Evolutionary conservation across 2,329 filamentous ascomycete species (phyloP), one percentile per base, ranked within the genome.

Genomic region (Cercospora canescens): DNA sequence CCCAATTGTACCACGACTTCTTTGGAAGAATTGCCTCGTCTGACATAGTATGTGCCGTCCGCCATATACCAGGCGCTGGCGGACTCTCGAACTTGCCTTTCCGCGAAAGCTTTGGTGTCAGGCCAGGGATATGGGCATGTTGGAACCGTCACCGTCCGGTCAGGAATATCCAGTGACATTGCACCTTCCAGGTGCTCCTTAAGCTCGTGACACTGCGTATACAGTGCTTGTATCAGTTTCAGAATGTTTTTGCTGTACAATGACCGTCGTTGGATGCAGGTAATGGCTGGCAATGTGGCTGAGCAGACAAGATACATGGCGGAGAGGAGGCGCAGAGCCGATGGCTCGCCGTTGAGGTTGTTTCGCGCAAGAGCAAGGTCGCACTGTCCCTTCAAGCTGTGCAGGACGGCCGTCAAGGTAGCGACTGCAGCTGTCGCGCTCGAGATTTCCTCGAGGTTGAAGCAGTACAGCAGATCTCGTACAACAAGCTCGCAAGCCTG

Each of bases 1-100:
- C 71, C 74, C 16, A 80, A 62, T 28, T 80, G 78, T 18, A 84
- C 73, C 1, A 71, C 41, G 1, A 87, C 76, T 66, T 84, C 81
- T 66, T 80, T 81, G 16, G 78, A 79, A 11, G 76, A 77, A 45
- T 79, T 79, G 1, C 81, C 81, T 16, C 81, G 76, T 24, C 79
- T 79, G 34, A 87, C 80, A 71, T 80, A 85, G 67, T 86, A 82
- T 59, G 74, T 78, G 1, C 76, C 79, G 32, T 79, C 76, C 59
- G 79, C 77, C 7, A 73, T 69, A 24, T 80, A 79, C 85, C 85
- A 87, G 35, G 81, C 82, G 26, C 72, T 74, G 18, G 87, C 70
- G 45, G 80, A 80, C 1, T 80, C 73, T 37, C 78, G 73, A 3
- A 87, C 71, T 28, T 84, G 81, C 35, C 79, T 79, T 2, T 75